Evolutionary conservation across 2,329 filamentous ascomycete species (phyloP).

Genomic region (Penicillium sp.): DNA sequence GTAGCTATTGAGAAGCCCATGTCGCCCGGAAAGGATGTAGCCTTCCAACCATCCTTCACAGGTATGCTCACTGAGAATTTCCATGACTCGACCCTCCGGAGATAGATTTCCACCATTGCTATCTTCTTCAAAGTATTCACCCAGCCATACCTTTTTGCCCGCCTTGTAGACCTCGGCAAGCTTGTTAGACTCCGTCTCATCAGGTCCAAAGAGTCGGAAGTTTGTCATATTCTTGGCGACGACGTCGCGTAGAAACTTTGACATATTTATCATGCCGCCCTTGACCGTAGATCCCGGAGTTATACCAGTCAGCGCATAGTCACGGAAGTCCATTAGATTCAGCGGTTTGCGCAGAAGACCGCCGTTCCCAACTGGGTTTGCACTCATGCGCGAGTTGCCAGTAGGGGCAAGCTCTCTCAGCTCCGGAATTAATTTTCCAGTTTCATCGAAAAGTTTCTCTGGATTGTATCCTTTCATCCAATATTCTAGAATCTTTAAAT

Average conservation of each 20-base stretch:
- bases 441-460: slow-evolving; percentile 61
- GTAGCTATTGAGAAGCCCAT: slow-evolving; percentile 73
- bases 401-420: slow-evolving; percentile 60
- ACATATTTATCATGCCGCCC: slow-evolving; percentile 66
- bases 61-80: slow-evolving; percentile 77
- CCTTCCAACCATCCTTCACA: slow-evolving; percentile 76
- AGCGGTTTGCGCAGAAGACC: slow-evolving; percentile 62
- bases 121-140: slow-evolving; percentile 71
- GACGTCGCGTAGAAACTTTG: slow-evolving; percentile 61
- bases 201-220: slow-evolving; percentile 72
- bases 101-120: slow-evolving; percentile 67
- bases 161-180: slow-evolving; percentile 64
- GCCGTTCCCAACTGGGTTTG: slow-evolving; percentile 69
- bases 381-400: slow-evolving; percentile 66
- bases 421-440: slow-evolving; percentile 58
- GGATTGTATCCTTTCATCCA: slow-evolving; percentile 76
- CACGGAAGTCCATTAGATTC: slow-evolving; percentile 61
- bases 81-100: slow-evolving; percentile 66
- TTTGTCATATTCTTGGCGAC: slow-evolving; percentile 58
- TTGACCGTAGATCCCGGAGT: slow-evolving; percentile 53
- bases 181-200: slow-evolving; percentile 79
- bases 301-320: slow-evolving; percentile 60
- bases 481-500: slow-evolving; percentile 62
- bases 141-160: slow-evolving; percentile 75
- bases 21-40: slow-evolving; percentile 67